Evolutionary conservation across 139 green algal genomes (phyloP).

Genomic region (Ettlia oleoabundans): DNA sequence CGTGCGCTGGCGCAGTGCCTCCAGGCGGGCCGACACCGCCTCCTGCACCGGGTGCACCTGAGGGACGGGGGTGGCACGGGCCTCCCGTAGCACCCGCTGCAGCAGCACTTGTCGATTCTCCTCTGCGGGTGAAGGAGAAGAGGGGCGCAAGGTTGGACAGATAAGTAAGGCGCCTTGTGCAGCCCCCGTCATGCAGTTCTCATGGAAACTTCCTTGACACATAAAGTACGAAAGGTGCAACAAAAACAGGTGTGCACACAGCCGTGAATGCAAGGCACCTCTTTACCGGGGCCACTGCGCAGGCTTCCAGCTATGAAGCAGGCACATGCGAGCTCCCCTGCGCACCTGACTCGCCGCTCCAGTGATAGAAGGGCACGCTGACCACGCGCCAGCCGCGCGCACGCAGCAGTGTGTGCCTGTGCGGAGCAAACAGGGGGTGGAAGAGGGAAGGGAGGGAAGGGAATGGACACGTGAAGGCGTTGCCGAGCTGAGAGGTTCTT

Average conservation of each 20-base stretch:
- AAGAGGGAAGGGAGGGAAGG: no score
- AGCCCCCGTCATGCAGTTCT: background rate
- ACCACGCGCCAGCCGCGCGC: slow-evolving; percentile 55
- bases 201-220: background rate
- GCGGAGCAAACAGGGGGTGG: no score
- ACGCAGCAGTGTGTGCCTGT: slow-evolving; percentile 42
- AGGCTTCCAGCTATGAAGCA: no score
- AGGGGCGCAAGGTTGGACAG: background rate
- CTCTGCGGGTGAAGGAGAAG: slow-evolving; percentile 1
- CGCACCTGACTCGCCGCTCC: slow-evolving; percentile 35
- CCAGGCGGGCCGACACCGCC: background rate
- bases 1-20: background rate
- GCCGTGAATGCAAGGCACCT: no score
- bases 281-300: no score
- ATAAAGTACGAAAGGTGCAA: background rate
- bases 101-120: slow-evolving; percentile 24
- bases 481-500: background rate
- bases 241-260: no score
- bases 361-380: slow-evolving; percentile 58
- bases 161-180: background rate
- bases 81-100: slow-evolving; percentile 30
- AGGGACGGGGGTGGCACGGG: background rate
- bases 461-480: no score
- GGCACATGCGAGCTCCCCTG: no score
- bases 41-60: background rate